Evolutionary conservation across 441 rosid species (phyloP), one percentile per base, ranked within the genome.

Genomic region (Eruca vesicaria): DNA sequence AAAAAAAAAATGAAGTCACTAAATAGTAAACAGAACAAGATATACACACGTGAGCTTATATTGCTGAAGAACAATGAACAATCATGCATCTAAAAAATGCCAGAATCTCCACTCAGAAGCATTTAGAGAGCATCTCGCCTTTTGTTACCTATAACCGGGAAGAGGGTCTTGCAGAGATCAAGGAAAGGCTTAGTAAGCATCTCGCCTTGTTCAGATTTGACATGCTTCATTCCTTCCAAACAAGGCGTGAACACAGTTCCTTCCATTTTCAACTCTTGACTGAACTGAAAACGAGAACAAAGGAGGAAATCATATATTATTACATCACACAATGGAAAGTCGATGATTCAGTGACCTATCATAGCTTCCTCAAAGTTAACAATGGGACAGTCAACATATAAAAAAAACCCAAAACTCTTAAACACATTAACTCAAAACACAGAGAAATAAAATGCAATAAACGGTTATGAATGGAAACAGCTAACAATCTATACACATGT

Each of bases 231-330:
- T 76, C 88, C 93, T 80, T 90, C 94, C 75, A 95, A 63, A 15
- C 93, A 89, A 41, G 97, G 95, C 60, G 91, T 82, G 70, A 95
- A 95, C 72, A 88, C 86, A 2, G 94, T 88, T 81, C 94, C 98
- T 77, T 83, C 97, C 97, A 90, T 94, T 60, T 79, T 66, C 66
- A 52, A 52, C 66, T 36, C 56, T 52, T 9, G 28, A 7, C 15
- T 10, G 15, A 43, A 48, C 80, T 71, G 57, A 58, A 59, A 71
- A 63, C n/a, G 15, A 43, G 43, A 36, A 28, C 35, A 50, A 36
- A 60, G 18, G 21, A 67, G n/a, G n/a, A n/a, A n/a, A n/a, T n/a
- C n/a, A n/a, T n/a, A 36, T 23, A 23, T 23, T 23, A 23, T 23
- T 23, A 36, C 45, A 38, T 38, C 15, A 38, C 15, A 38, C 45